Evolutionary conservation across 2,329 filamentous ascomycete genomes (phyloP), one percentile per base, ranked within the genome.

Genomic region (Cyanodermella asteris): DNA sequence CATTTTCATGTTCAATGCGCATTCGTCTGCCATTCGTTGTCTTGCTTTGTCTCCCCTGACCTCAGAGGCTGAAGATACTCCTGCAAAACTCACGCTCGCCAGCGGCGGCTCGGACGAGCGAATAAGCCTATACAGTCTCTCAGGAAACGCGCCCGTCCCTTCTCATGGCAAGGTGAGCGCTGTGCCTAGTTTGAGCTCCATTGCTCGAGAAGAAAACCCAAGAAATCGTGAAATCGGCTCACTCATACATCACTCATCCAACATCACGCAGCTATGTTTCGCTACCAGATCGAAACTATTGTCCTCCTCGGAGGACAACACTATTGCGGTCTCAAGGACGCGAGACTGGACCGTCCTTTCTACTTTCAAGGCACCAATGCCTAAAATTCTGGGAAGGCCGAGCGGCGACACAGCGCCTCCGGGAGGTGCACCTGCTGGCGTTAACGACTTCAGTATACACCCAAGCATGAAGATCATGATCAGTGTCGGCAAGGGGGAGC

Each of bases 381-480:
- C 87, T 3, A 87, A 82, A 47, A 59, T 70, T 3, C 56, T 66
- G 32, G 80, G 80, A 16, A 61, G 82, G 34, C 82, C 84, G 7
- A 84, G 72, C 37, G 84, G 84, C 30, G 84, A 93, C 46, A 94
- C 84, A 11, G 80, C 81, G 6, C 71, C 74, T 3, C 64, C 72
- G 7, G 81, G 80, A 11, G 75, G 70, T 23, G 67, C 74, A 14
- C 82, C 82, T 1, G 66, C 72, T n/a, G 87, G 87, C 11, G 68
- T 94, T 36, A 94, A 91, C 45, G 77, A 82, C 45, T 91, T 97
- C 46, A 80, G 84, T 3, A 74, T 97, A 14, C 87, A 97, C 45
- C 84, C 87, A 1, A 90, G 77, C 46, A 78, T 91, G 64, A 94
- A 93, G 53, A 57, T 97, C 25, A 91, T 94, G 77, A 68, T 97